Base-by-base conservation (phyloP, 1,284 basidiomycete genomes). In the Coriolopsis trogii region DNA sequence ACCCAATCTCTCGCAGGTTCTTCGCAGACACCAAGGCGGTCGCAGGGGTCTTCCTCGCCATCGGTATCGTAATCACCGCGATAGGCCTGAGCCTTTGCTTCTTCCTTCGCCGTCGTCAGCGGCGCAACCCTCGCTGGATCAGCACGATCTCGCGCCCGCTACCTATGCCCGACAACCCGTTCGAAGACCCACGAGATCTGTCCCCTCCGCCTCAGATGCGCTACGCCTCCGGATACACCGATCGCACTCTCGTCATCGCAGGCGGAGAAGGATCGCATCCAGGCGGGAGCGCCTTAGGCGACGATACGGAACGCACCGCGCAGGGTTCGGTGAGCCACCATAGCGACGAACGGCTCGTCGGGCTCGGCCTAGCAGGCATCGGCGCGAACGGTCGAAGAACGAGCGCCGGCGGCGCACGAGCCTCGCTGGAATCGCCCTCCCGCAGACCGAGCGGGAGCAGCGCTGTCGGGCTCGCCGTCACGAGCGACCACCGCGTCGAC, bases 1-100 rank as follows among this genome's bases (percentile, higher is more conserved):
- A 6, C 12, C 3, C 3, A 15, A 42, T 25, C 37, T 34, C 29
- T 44, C 31, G 16, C 47, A 85, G 83, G 9, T 79, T 87, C 64
- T 74, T 84, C 49, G 64, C 72, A 15, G 78, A 85, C 55, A 74
- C 68, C 38, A 78, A 78, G 4, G 79, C 78, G 8, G 78, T 84
- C 12, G 77, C 78, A 15, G 84, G 80, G 3, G 76, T 81, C 15
- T 85, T 87, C 63, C 67, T 80, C 6, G 76, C 72, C 16, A 71
- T 80, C 25, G 84, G 78, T 6, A 68, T 75, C 13, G 56, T 74
- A 29, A 62, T 72, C 15, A 66, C 73, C 6, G 68, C 69, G 3
- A 31, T 78, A 26, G 25, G n/a, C 2, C 50, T 72, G 4, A 62
- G 67, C 8, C 72, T 68, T 21, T 41, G 73, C 25, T 60, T 76